Base-by-base conservation (phyloP, 139 green algal genomes). In the Chlamydomonas asymmetrica region DNA sequence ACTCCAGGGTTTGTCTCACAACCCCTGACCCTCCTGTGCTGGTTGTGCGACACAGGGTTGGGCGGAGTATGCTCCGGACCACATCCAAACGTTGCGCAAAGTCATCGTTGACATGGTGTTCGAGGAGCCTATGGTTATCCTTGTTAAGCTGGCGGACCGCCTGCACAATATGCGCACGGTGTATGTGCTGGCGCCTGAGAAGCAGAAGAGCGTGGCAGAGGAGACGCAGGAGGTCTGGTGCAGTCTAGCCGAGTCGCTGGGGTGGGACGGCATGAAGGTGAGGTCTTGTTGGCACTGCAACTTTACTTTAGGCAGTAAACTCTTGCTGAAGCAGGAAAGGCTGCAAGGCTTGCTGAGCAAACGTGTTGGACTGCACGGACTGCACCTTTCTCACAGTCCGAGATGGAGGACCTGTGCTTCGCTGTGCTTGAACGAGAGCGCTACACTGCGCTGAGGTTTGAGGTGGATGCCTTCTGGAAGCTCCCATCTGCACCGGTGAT, bases 381-480 rank as follows among this genome's bases (percentile, higher is more conserved):
- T 8, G 34, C 59, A 8, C 54, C 54, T 16, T 32, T 37, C 66
- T 31, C 31, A 59, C 87, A 95, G 86, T 84, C 86, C 2, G 95
- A 98, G 85, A 89, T 99, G 80, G 96, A 99, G 80, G 96, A 99
- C 87, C 84, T 98, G 56, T 97, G 92, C 87, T 98, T 98, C 75
- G 94, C 92, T 6, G 93, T 98, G 39, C 74, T 96, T 38, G 81
- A 97, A 68, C 92, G 90, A 0, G 27, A 70, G 8, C 71, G 81
- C 40, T 96, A 92, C 86, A 76, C 76, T 56, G 41, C 38, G 7
- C 75, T 95, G 73, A 73, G 84, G 20, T 71, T 64, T 18, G 76
- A 90, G 78, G 43, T 90, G 78, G 84, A 84, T 54, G 62, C 63
- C 43, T 60, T 82, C 22, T 85, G 76, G 73, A 65, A 49, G 41